Conservation (phyloP, 2,329 filamentous ascomycete species). For the Sordariomycetes sp. region DNA sequence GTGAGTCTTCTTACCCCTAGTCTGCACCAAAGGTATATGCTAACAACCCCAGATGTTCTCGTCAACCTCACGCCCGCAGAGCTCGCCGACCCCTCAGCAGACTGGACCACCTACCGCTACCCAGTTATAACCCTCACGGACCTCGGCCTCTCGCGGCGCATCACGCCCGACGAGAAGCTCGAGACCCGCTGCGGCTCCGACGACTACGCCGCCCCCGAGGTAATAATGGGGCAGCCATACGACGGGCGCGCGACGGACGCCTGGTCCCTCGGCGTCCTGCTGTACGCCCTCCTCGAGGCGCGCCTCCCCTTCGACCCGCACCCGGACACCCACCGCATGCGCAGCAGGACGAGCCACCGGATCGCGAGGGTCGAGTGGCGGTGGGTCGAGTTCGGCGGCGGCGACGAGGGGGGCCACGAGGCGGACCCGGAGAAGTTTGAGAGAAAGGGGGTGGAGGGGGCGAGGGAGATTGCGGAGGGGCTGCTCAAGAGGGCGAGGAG, state of each 20-base stretch:
- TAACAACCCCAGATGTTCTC: conserved; percentile 55
- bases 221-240: conserved; percentile 89
- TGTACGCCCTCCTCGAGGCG: conserved; percentile 90
- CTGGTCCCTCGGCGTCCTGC: conserved; percentile 86
- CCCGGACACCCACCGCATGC: conserved; percentile 62
- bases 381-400: conserved; percentile 73
- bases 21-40: background rate
- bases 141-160: conserved; percentile 74
- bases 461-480: conserved; percentile 70
- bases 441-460: conserved; percentile 55
- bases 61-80: conserved; percentile 66
- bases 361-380: conserved; percentile 93
- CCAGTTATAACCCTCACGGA: conserved; percentile 84
- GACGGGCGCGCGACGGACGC: conserved; percentile 86
- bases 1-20: conserved; percentile 35
- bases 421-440: conserved; percentile 45
- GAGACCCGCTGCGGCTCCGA: conserved; percentile 90
- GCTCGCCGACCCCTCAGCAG: conserved; percentile 45
- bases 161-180: conserved; percentile 77
- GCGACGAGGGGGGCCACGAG: conserved; percentile 75
- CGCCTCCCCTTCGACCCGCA: conserved; percentile 85
- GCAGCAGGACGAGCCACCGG: conserved; percentile 77
- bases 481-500: conserved; percentile 71
- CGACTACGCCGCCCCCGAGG: conserved; percentile 93
- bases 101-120: conserved; percentile 67